Evolutionary conservation across 1,284 basidiomycete species (phyloP).

Genomic region (Neonothopanus nambi): DNA sequence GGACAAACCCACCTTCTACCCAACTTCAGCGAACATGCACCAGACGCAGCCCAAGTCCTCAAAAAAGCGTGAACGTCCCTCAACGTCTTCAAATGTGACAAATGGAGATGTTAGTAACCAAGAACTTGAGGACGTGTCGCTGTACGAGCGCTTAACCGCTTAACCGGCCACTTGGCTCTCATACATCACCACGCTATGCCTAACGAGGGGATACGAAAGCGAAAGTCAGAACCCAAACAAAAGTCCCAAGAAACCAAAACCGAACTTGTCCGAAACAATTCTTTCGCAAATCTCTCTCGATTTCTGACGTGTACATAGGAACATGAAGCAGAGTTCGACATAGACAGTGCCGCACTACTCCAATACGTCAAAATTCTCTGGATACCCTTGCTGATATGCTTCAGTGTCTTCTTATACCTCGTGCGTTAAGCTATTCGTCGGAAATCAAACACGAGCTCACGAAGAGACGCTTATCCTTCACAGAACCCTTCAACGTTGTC

Average conservation of each 20-base stretch:
- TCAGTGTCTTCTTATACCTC: constrained; percentile 17
- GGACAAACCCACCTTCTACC: too few species aligned
- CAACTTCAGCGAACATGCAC: too few species aligned
- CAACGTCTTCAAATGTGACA: too few species aligned
- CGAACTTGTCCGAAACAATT: constrained; percentile 8
- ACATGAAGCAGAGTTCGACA: constrained; percentile 7
- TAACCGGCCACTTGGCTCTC: background rate
- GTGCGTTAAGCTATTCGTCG: constrained; percentile 3
- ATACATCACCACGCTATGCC: background rate
- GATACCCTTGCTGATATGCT: constrained; percentile 17
- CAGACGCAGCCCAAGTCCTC: too few species aligned
- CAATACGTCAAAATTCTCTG: constrained; percentile 20
- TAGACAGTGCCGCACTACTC: constrained; percentile 12
- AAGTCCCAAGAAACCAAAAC: background rate
- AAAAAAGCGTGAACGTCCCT: too few species aligned
- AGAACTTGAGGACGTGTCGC: too few species aligned
- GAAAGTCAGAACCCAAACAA: constrained; percentile 2
- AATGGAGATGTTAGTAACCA: too few species aligned
- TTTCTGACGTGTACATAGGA: background rate
- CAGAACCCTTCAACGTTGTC: constrained; percentile 23
- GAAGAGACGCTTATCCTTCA: background rate
- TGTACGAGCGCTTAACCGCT: too few species aligned
- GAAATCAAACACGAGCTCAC: background rate
- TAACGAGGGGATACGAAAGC: constrained; percentile 11
- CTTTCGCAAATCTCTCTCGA: background rate